Evolutionary conservation across 73 alveolate species (phyloP), one percentile per base, ranked within the genome.

Genomic region (Uronychia setigera): DNA sequence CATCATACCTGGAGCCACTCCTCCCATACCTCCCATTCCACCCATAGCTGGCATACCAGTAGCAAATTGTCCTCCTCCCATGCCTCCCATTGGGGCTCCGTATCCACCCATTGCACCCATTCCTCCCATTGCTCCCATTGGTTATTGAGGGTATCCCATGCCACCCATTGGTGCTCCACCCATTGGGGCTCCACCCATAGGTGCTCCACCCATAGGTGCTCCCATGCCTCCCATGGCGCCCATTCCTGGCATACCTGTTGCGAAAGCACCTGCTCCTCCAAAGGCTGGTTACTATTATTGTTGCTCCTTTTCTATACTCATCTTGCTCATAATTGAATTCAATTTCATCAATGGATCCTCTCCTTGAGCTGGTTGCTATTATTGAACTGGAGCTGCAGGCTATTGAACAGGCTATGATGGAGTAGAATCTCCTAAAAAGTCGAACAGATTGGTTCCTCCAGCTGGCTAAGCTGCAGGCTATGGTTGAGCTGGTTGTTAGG

Each of bases 301-400:
- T 26, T 77, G 81, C 29, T 67, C 27, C 26, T 84, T 29, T 1
- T 57, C 35, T 0, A 82, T n/a, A 1, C 78, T 46, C 86, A 88
- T 76, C 46, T 88, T 83, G 26, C 46, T 59, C 94, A 88, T 88
- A 26, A 88, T 88, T 32, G 77, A 76, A 59, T 88, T 88, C 26
- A 88, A 81, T 32, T 88, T 46, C 0, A 67, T 27, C 0, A 88
- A 29, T 14, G 81, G 83, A 46, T 78, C 87, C 26, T 32, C 79
- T 25, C 58, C 67, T 35, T 75, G 76, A 29, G 75, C 35, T 11
- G 60, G 78, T n/a, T 76, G 88, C 75, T 59, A 78, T 31, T 86
- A 58, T 29, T 26, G 27, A 46, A 59, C 79, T 11, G 78, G 59
- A 46, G 77, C 86, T 1, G 77, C 33, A 29, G 76, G 79, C 9